Evolutionary conservation across 257 asterid genomes (phyloP).

Genomic region (Leonotis leonurus): DNA sequence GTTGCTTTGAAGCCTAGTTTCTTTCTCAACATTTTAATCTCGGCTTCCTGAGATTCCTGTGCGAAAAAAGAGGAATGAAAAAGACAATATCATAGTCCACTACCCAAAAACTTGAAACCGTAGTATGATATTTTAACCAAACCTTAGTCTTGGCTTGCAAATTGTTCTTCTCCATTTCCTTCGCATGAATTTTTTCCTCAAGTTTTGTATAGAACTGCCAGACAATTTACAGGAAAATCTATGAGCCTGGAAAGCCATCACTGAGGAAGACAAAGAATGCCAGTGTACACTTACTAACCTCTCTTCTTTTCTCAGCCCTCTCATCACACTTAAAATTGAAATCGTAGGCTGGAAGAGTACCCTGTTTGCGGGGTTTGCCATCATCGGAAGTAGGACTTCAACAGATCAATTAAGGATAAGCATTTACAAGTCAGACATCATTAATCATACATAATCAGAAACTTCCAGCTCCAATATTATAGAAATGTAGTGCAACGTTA

Average conservation of each 20-base stretch:
- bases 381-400: constrained; percentile 62
- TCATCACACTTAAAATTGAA: constrained; percentile 83
- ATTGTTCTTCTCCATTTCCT: constrained; percentile 67
- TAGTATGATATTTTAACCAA: constrained; percentile 1
- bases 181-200: constrained; percentile 80
- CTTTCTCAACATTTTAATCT: constrained; percentile 70
- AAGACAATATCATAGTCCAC: constrained; percentile 5
- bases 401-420: constrained; percentile 42
- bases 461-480: background rate
- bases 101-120: background rate
- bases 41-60: constrained; percentile 92
- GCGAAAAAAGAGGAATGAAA: background rate
- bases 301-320: constrained; percentile 91
- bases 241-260: constrained; percentile 18
- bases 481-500: background rate
- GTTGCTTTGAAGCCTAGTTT: constrained; percentile 86
- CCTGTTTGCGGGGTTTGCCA: constrained; percentile 51
- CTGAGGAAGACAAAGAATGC: background rate
- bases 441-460: background rate
- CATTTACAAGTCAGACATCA: constrained; percentile 6
- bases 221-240: constrained; percentile 13
- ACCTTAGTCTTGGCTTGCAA: constrained; percentile 86
- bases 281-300: constrained; percentile 38
- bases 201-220: constrained; percentile 79
- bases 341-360: constrained; percentile 65